These are phyloP conservation scores for Madurella fahalii DNA, from an alignment of 2,329 filamentous ascomycete genomes.

Conservation along the genomic window DNA sequence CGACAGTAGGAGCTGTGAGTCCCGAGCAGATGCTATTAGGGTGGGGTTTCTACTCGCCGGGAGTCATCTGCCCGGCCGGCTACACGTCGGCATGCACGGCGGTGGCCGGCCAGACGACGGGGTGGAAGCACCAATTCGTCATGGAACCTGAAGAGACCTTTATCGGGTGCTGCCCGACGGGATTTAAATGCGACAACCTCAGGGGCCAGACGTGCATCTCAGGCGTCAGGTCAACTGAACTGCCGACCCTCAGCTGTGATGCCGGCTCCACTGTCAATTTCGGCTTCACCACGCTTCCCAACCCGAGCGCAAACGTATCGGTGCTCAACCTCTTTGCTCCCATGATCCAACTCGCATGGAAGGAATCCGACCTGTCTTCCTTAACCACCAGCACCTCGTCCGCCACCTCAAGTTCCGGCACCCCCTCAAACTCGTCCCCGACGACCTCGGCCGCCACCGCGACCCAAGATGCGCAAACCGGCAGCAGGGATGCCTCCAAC, in stretches of 20 bases:
- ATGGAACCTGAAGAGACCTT: constrained; percentile 20
- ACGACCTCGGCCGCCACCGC: neutral
- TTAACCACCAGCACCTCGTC: neutral
- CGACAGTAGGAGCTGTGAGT: constrained; percentile 6
- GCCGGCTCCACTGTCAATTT: constrained; percentile 6
- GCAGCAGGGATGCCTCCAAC: neutral
- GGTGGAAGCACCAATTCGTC: constrained; percentile 17
- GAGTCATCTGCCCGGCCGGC: constrained; percentile 31
- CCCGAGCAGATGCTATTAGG: constrained; percentile 25
- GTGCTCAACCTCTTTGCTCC: constrained; percentile 16
- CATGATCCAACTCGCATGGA: constrained; percentile 24
- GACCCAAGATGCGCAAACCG: neutral
- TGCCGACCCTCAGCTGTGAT: constrained; percentile 12
- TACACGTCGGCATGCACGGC: constrained; percentile 33
- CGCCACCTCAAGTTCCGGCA: neutral
- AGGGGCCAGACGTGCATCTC: constrained; percentile 19
- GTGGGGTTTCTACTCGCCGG: constrained; percentile 37
- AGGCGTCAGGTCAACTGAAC: neutral
- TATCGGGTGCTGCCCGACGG: constrained; percentile 21
- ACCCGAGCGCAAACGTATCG: neutral
- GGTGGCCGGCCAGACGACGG: constrained; percentile 18
- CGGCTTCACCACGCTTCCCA: constrained; percentile 14
- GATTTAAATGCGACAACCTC: constrained; percentile 18
- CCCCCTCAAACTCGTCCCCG: neutral
- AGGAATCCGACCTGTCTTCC: constrained; percentile 11